A percentile compares a stretch with the other conserved stretches of the same genome.
Conservation (phyloP, 1,284 basidiomycete species). For the Tilletia walkeri region DNA sequence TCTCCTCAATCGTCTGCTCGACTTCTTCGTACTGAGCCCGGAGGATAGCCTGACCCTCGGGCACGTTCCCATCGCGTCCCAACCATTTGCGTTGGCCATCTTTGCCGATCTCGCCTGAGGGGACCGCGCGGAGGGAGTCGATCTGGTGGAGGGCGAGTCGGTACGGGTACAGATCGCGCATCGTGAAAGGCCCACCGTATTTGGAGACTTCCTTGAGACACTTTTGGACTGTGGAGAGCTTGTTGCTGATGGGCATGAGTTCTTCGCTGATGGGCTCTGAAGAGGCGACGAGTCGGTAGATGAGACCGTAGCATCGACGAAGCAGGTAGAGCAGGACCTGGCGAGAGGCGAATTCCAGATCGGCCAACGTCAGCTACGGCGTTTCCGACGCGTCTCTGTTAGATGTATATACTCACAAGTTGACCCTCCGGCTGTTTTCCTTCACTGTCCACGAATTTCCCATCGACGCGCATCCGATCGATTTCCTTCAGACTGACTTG, state of each 20-base stretch:
- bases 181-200: constrained; percentile 89
- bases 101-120: constrained; percentile 77
- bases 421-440: constrained; percentile 86
- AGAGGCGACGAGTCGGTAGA: constrained; percentile 90
- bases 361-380: background rate
- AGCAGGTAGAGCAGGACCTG: constrained; percentile 76
- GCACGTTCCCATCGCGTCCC: constrained; percentile 70
- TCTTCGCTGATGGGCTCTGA: constrained; percentile 98
- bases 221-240: constrained; percentile 64
- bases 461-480: constrained; percentile 92
- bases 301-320: constrained; percentile 90
- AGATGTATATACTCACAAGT: constrained; percentile 65
- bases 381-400: background rate
- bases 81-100: constrained; percentile 53
- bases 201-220: constrained; percentile 96
- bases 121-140: constrained; percentile 69
- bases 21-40: constrained; percentile 95
- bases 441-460: constrained; percentile 92
- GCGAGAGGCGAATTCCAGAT: background rate
- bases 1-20: constrained; percentile 78
- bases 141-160: constrained; percentile 94
- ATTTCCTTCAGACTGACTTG: constrained; percentile 91
- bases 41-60: constrained; percentile 94
- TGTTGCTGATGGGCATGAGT: constrained; percentile 79
- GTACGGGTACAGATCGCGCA: constrained; percentile 96